Conservation (phyloP, 306 rosid genomes). For the Trifolium subterraneum region DNA sequence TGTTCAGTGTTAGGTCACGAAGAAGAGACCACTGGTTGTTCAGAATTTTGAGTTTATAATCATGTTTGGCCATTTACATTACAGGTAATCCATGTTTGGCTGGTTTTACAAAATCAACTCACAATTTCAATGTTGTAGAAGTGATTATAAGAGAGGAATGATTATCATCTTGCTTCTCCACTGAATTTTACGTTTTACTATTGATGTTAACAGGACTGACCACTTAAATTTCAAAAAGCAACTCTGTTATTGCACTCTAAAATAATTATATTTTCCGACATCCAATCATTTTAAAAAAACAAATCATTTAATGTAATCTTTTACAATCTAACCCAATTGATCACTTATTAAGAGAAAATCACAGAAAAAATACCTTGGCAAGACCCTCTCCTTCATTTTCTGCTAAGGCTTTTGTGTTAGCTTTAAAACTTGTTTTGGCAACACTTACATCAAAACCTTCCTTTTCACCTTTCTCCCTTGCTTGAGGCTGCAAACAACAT, state of each 20-base stretch:
- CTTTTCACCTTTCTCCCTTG: slow-evolving; percentile 80
- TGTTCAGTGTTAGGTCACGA: neutral
- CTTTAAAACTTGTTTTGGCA: slow-evolving; percentile 97
- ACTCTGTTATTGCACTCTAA: slow-evolving; percentile 5
- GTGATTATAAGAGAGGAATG: neutral
- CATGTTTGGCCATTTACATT: neutral
- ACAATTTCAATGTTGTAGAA: slow-evolving; percentile 12
- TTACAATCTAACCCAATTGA: slow-evolving; percentile 21
- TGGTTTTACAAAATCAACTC: slow-evolving; percentile 8
- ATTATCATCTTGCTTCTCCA: neutral
- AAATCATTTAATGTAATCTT: neutral
- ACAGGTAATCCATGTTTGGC: neutral
- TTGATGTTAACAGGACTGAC: slow-evolving; percentile 6
- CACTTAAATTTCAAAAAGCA: neutral
- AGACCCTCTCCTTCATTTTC: slow-evolving; percentile 99
- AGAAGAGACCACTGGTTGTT: slow-evolving; percentile 2
- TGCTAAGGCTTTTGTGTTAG: slow-evolving; percentile 96
- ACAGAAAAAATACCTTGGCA: slow-evolving; percentile 69
- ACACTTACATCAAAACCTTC: slow-evolving; percentile 90
- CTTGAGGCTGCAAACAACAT: slow-evolving; percentile 81
- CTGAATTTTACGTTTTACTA: neutral
- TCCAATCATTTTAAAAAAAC: neutral
- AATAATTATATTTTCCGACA: neutral
- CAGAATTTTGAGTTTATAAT: slow-evolving; percentile 10
- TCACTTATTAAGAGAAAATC: slow-evolving; percentile 20